Base-by-base conservation (phyloP, 176 grass and related monocot species). In the Oryza officinalis region DNA sequence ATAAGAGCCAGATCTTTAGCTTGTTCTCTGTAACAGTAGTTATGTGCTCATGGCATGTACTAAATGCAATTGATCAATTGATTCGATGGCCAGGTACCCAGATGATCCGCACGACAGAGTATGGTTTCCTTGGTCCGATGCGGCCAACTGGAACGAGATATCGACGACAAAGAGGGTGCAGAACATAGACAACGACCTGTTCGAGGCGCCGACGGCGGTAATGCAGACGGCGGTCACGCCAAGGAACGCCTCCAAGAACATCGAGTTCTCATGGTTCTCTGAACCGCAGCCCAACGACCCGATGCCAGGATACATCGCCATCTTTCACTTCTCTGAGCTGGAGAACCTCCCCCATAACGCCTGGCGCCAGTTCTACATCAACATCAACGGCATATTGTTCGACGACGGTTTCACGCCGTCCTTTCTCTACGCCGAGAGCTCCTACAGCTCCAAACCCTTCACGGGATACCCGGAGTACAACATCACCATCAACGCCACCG, bases 221-320 rank as follows among this genome's bases (percentile, higher is more conserved):
- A 76, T 92, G 79, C 87, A 87, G 80, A 89, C 87, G 10, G 90
- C 87, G 3, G 63, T 63, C 37, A 57, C 47, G 14, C 83, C 87
- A 1, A 38, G 44, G 22, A 84, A 84, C 75, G 74, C 75, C 81
- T 86, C 92, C 38, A 1, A 0, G 4, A 81, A 2, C 22, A 71
- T 93, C 81, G 2, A 86, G 14, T 81, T 90, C 40, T 26, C 0
- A 17, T 87, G 88, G 85, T 14, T 3, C 3, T 46, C 4, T 4
- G 1, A 13, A 10, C 6, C 20, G 67, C 1, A 18, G 2, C 57
- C 78, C 8, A 10, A 33, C 26, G 20, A 74, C 32, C 50, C 38
- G 1, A 2, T 1, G 40, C 84, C 75, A 4, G 61, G 63, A 28
- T 84, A 72, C 41, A 31, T 73, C 63, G 80, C 2, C 65, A 78